These are phyloP conservation scores for Cordyceps cateniannulata DNA, from an alignment of 2,329 filamentous ascomycete species.

Conservation along the genomic window DNA sequence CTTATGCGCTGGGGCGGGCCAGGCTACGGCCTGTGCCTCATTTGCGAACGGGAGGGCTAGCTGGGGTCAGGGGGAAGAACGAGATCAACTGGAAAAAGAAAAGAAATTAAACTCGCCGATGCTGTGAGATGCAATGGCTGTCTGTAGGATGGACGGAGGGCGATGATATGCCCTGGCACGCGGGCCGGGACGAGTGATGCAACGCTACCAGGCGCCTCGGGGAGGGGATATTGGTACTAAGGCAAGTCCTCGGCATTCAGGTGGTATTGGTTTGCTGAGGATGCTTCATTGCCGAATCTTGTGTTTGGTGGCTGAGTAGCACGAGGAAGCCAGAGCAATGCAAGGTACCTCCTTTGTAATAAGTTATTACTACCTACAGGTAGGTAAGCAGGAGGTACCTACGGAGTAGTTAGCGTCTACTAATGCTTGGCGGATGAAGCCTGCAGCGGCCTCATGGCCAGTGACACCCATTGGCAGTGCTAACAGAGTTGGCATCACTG, in stretches of 20 bases:
- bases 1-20: not conserved
- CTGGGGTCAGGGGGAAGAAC: not conserved
- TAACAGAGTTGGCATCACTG: too few relatives aligned
- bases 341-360: too few relatives aligned
- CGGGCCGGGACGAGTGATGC: too few relatives aligned
- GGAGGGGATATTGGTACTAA: too few relatives aligned
- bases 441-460: too few relatives aligned
- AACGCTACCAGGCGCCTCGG: too few relatives aligned
- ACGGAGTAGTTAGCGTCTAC: not conserved
- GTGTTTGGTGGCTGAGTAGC: not conserved
- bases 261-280: not conserved
- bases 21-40: not conserved
- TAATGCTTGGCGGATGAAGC: too few relatives aligned
- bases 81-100: not conserved
- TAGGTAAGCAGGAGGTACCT: not conserved
- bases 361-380: too few relatives aligned
- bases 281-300: not conserved
- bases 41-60: conserved; percentile 5
- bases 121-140: not conserved
- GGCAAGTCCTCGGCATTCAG: too few relatives aligned
- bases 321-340: too few relatives aligned
- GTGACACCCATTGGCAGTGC: too few relatives aligned
- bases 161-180: too few relatives aligned
- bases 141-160: not conserved
- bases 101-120: not conserved